phyloP scores from a whole-genome alignment of 2,329 filamentous ascomycete genomes.

The Fusarium denticulatum region DNA sequence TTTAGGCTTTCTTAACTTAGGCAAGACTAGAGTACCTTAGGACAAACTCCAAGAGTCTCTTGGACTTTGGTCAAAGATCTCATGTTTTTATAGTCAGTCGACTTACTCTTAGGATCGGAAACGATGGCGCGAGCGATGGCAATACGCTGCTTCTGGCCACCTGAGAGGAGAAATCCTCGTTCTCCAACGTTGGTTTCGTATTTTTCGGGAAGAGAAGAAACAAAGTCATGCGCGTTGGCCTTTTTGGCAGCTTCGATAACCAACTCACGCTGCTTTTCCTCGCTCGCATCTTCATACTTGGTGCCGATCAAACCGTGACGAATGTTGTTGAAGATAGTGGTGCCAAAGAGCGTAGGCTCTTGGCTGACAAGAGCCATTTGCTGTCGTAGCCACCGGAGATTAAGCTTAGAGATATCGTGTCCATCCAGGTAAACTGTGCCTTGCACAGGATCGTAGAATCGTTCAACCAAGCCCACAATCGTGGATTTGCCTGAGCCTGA shows the following conservation, averaged over 20 bases:
- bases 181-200: constrained; percentile 97
- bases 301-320: constrained; percentile 91
- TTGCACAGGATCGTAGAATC: constrained; percentile 90
- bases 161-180: constrained; percentile 89
- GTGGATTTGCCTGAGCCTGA: constrained; percentile 96
- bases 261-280: constrained; percentile 75
- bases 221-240: constrained; percentile 95
- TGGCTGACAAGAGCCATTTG: constrained; percentile 94
- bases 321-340: constrained; percentile 90
- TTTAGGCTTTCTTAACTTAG: background rate
- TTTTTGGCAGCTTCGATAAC: constrained; percentile 85
- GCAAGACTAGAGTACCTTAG: background rate
- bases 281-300: constrained; percentile 70
- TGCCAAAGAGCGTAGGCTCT: constrained; percentile 90
- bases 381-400: constrained; percentile 89
- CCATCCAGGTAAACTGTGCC: constrained; percentile 85
- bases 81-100: background rate
- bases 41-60: background rate
- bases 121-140: constrained; percentile 92
- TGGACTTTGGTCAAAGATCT: background rate
- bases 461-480: constrained; percentile 90
- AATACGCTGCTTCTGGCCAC: constrained; percentile 96
- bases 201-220: constrained; percentile 81
- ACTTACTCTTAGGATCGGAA: constrained; percentile 80
- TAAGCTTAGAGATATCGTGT: constrained; percentile 81